Evolutionary conservation across 164 flowering plant species (phyloP).

Genomic region (Liriodendron chinense): DNA sequence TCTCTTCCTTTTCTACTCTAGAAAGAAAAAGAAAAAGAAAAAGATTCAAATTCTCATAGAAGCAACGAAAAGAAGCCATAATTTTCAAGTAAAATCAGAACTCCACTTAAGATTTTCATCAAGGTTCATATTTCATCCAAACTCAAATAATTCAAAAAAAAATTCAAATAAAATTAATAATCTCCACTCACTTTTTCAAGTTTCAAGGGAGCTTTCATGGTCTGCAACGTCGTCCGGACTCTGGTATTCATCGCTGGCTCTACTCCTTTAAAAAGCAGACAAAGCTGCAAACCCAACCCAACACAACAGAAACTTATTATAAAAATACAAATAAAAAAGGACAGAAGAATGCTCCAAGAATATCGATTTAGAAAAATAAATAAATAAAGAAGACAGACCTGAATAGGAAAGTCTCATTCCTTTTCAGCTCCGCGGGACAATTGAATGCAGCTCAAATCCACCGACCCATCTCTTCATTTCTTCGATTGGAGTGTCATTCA

Average conservation of each 20-base stretch:
- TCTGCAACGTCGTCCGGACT: constrained; percentile 39
- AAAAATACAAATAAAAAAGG: background rate
- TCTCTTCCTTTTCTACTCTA: background rate
- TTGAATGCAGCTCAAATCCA: constrained; percentile 17
- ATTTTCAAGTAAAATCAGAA: background rate
- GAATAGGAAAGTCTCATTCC: constrained; percentile 14
- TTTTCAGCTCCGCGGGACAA: constrained; percentile 20
- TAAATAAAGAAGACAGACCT: background rate
- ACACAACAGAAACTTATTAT: constrained; percentile 1
- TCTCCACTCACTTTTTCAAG: constrained; percentile 43
- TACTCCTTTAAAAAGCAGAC: constrained; percentile 7
- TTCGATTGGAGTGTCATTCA: constrained; percentile 21
- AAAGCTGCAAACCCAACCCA: background rate
- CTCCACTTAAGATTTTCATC: too few species aligned
- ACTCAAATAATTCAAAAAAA: background rate
- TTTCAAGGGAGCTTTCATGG: constrained; percentile 40
- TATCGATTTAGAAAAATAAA: too few species aligned
- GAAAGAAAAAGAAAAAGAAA: background rate
- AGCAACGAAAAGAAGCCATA: background rate
- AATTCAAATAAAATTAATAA: constrained; percentile 10
- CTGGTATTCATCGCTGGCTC: constrained; percentile 43
- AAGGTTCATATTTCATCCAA: background rate
- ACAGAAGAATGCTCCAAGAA: background rate
- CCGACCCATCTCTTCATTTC: constrained; percentile 6
- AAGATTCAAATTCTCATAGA: background rate